Base-by-base conservation (phyloP, 164 flowering plant species). In the Magnolia sinica region DNA sequence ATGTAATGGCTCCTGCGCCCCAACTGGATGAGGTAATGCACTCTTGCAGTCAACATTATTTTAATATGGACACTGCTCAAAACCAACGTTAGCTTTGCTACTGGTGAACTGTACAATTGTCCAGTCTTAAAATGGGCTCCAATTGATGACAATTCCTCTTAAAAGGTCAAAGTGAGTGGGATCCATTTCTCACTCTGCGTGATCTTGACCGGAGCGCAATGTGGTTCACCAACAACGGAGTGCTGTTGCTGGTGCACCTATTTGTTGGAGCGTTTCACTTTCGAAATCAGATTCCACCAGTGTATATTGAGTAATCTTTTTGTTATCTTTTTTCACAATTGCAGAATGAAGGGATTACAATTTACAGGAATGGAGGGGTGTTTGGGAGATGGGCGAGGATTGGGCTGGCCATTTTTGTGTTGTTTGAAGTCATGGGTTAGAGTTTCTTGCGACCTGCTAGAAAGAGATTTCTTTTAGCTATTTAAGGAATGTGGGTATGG, bases 1-100 rank as follows among this genome's bases (percentile, higher is more conserved):
- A 71, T 24, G 63, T 79, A 2, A 75, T 80, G 27, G 24, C 90
- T 67, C 90, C 87, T 13, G 89, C 92, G 70, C 91, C 92, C 65
- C 69, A 89, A 65, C 93, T 91, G 45, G 74, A 84, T 77, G 37
- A 72, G 87, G 90, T 87, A 86, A 68, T 61, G 20, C 10, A 14
- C 23, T 50, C 50, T 24, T 74, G 11, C 22, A 63, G 27, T 11
- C 14, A 45, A 50, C 18, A 29, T 24, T 68, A 24, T 27, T 74
- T 70, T 63, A 45, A 31, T 14, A 49, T 63, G 11, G 29, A 13
- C 18, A 19, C 23, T 7, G 22, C 37, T 63, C 27, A 20, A 8
- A 59, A 24, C 65, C 45, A 37, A 31, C 31, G 27, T 73, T 59
- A 22, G 31, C 16, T 18, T 11, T 19, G 7, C 16, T 10, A n/a